Evolutionary conservation across 495 filamentous ascomycete genomes (phyloP).

Genomic region (Penicillium simplicissimum): DNA sequence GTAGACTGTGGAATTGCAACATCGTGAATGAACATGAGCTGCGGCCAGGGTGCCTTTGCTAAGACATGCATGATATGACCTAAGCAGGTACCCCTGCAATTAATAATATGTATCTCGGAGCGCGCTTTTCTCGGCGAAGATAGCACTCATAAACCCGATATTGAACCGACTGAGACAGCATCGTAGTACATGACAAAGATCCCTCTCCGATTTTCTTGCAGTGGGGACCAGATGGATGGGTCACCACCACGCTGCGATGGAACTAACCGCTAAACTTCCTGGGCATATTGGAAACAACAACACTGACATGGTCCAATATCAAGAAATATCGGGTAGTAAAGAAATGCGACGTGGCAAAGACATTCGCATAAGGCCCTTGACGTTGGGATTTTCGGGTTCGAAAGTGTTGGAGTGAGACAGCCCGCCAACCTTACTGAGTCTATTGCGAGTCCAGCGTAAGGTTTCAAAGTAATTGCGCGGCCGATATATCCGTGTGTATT

Average conservation of each 20-base stretch:
- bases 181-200: constrained; percentile 9
- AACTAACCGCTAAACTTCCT: background rate
- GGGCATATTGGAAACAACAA: background rate
- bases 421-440: background rate
- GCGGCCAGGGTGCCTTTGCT: background rate
- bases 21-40: background rate
- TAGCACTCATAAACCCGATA: background rate
- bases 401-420: background rate
- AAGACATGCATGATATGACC: background rate
- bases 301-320: background rate
- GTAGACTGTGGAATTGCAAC: background rate
- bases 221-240: background rate
- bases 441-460: background rate
- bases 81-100: background rate
- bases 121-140: background rate
- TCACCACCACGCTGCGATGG: constrained; percentile 11
- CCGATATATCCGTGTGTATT: background rate
- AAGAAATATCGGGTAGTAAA: background rate
- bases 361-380: background rate
- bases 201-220: background rate
- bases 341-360: background rate
- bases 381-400: background rate
- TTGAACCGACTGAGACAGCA: constrained; percentile 11
- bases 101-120: background rate
- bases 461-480: background rate